Evolutionary conservation across 225 moss, liverwort and hornwort genomes (phyloP), one percentile per base, ranked within the genome.

Genomic region (Sphagnum contortum): DNA sequence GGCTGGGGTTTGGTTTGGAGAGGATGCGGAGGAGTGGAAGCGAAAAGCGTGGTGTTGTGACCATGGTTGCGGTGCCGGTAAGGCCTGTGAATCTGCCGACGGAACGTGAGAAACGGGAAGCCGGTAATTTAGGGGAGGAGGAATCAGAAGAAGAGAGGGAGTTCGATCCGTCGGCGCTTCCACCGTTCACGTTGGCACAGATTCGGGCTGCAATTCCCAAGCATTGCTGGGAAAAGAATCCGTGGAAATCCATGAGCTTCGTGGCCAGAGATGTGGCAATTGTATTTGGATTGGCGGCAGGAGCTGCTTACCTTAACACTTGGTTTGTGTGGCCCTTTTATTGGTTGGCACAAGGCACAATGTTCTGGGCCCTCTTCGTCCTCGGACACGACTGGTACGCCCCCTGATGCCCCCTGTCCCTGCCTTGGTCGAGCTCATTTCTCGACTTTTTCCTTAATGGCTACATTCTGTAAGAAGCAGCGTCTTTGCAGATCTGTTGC

Each of bases 361-460:
- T 96, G 96, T 96, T 96, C 58, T 96, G 96, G 96, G 96, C 96
- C 14, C 83, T 96, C 46, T 96, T 96, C 65, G 96, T 96, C 29
- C 81, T 96, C 3, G 96, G 96, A 3, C 96, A 96, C 48, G 92
- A 96, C 57, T 96, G 84, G 84, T 85, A 78, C 0, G 62, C 29
- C 8, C 2, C 49, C 52, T 12, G 48, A 13, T 29, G 29, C 29
- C 29, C 45, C 11, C 57, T 6, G 29, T 49, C 46, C 9, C 54
- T 44, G 4, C 52, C 29, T 29, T 29, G 29, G 29, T 29, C 29
- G 0, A 29, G 52, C 52, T 5, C 9, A 9, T 52, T 52, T 52
- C 7, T 9, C 9, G 52, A 5, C 5, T 52, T 52, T 52, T 52
- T 5, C 29, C 29, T 29, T 29, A 29, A 29, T 29, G 29, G 29